These are phyloP conservation scores for Cercis canadensis DNA, from an alignment of 306 rosid species.

Conservation along the genomic window DNA sequence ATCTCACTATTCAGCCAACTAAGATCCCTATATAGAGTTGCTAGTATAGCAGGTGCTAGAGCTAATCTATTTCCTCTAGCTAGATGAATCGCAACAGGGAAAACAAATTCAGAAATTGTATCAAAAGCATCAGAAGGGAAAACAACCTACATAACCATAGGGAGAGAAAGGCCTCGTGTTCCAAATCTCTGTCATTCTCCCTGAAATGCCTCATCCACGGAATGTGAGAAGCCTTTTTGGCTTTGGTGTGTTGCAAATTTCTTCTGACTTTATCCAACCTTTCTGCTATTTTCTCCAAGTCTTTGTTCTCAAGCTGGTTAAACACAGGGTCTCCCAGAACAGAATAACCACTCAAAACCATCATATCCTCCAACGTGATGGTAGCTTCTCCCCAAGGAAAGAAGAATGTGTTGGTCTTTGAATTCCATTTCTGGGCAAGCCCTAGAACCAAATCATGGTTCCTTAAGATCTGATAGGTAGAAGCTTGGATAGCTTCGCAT, in stretches of 20 bases:
- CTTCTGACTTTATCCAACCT: not conserved
- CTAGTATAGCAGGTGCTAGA: conserved; percentile 61
- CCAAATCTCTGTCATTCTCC: conserved; percentile 41
- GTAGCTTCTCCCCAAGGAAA: conserved; percentile 70
- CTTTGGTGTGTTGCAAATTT: conserved; percentile 4
- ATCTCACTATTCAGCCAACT: conserved; percentile 10
- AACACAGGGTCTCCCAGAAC: conserved; percentile 43
- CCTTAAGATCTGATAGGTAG: not conserved
- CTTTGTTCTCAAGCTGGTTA: conserved; percentile 20
- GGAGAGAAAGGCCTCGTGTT: conserved; percentile 55
- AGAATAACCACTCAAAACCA: conserved; percentile 49
- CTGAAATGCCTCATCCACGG: conserved; percentile 55
- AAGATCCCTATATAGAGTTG: conserved; percentile 52
- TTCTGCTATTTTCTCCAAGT: conserved; percentile 20
- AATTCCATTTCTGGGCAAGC: conserved; percentile 48
- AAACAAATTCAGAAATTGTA: conserved; percentile 6
- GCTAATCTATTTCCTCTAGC: conserved; percentile 58
- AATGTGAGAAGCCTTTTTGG: conserved; percentile 25
- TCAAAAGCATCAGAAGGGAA: conserved; percentile 23
- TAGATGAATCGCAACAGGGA: conserved; percentile 52
- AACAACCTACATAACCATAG: conserved; percentile 62
- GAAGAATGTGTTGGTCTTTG: conserved; percentile 52
- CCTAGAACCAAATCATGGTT: conserved; percentile 40
- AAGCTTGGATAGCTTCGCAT: too few species aligned
- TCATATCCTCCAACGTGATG: conserved; percentile 58